phyloP scores from a whole-genome alignment of 2,329 filamentous ascomycete genomes.

The Anisogramma anomala region DNA sequence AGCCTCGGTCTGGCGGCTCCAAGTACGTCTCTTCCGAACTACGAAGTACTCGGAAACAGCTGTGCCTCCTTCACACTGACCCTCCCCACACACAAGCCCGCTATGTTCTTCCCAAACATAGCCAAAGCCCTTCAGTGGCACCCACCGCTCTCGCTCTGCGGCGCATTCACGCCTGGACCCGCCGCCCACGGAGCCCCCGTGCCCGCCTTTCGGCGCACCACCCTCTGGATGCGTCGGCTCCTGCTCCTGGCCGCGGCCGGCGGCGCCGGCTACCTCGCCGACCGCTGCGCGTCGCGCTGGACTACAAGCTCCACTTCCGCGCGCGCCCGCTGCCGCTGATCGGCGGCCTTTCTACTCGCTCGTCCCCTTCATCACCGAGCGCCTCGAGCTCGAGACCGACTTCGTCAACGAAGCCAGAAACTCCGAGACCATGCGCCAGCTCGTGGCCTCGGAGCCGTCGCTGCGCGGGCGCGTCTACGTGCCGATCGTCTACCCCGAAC shows the following conservation, averaged over 20 bases:
- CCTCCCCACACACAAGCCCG: constrained; percentile 1
- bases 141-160: neutral
- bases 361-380: constrained; percentile 85
- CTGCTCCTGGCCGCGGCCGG: constrained; percentile 47
- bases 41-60: no score
- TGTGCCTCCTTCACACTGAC: neutral
- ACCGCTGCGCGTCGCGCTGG: constrained; percentile 69
- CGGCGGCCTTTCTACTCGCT: constrained; percentile 64
- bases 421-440: constrained; percentile 66
- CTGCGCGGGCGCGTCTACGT: constrained; percentile 77
- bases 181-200: constrained; percentile 60
- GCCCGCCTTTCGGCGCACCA: constrained; percentile 61
- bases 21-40: no score
- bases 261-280: constrained; percentile 54
- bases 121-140: constrained; percentile 9
- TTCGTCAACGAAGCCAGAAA: constrained; percentile 89
- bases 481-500: constrained; percentile 69
- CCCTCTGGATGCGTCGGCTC: constrained; percentile 64
- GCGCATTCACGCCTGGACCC: constrained; percentile 18
- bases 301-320: constrained; percentile 96
- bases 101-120: constrained; percentile 14
- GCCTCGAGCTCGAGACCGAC: constrained; percentile 87
- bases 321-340: constrained; percentile 51
- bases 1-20: no score
- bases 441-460: constrained; percentile 64